A percentile compares a stretch with the other conserved stretches of the same genome.
These are phyloP conservation scores for Nemania diffusa DNA, from an alignment of 2,329 filamentous ascomycete species.

Conservation along the genomic window DNA sequence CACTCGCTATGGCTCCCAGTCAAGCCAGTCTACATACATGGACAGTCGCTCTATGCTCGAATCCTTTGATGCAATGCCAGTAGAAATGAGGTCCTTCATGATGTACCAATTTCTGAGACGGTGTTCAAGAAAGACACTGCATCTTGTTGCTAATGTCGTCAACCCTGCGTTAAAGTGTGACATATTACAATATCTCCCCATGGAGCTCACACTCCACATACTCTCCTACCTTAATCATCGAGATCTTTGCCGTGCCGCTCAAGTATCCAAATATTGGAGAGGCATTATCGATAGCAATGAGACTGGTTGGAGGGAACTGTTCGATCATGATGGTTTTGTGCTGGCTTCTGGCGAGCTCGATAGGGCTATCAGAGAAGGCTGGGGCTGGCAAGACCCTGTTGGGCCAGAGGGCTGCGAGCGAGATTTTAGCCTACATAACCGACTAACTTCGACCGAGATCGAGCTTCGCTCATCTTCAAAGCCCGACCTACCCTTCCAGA, in stretches of 20 bases:
- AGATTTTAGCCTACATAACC: slow-evolving; percentile 74
- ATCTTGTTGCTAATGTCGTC: slow-evolving; percentile 88
- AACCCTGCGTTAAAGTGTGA: slow-evolving; percentile 96
- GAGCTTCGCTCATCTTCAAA: slow-evolving; percentile 59
- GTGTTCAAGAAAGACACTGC: slow-evolving; percentile 87
- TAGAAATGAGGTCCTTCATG: slow-evolving; percentile 92
- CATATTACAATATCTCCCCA: slow-evolving; percentile 83
- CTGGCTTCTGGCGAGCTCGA: slow-evolving; percentile 85
- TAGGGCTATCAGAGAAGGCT: slow-evolving; percentile 87
- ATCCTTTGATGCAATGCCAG: slow-evolving; percentile 89
- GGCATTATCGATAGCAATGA: slow-evolving; percentile 92
- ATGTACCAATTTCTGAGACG: slow-evolving; percentile 95
- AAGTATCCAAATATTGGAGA: slow-evolving; percentile 95
- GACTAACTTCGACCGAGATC: slow-evolving; percentile 63
- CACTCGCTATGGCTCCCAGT: slow-evolving; percentile 44
- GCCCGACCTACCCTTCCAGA: slow-evolving; percentile 55
- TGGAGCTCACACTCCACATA: slow-evolving; percentile 88
- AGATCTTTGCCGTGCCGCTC: slow-evolving; percentile 88
- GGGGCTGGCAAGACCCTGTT: slow-evolving; percentile 95
- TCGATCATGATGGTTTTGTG: slow-evolving; percentile 84
- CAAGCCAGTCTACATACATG: slow-evolving; percentile 62
- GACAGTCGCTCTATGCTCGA: slow-evolving; percentile 89
- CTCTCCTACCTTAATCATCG: slow-evolving; percentile 85
- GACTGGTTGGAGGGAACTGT: slow-evolving; percentile 92
- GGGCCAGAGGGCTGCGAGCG: slow-evolving; percentile 80